These are phyloP conservation scores for Salix caprea DNA, from an alignment of 345 rosid species.

Conservation along the genomic window DNA sequence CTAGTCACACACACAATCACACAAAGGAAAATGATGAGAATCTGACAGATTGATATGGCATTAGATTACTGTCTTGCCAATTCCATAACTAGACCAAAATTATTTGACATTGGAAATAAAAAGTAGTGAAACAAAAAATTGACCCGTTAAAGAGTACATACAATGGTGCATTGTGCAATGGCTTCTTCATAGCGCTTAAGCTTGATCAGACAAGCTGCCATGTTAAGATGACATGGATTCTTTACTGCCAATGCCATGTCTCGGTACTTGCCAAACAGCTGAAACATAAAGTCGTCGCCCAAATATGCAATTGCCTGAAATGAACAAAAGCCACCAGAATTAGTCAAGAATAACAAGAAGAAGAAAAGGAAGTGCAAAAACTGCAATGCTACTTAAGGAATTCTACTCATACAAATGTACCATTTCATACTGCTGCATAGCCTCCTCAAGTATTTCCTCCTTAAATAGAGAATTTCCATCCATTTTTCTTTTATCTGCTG, in stretches of 20 bases:
- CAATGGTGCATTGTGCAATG: constrained; percentile 74
- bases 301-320: constrained; percentile 88
- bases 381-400: constrained; percentile 12
- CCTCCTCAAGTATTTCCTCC: constrained; percentile 85
- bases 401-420: constrained; percentile 28
- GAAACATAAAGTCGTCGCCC: constrained; percentile 97
- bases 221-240: constrained; percentile 94
- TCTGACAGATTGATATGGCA: neutral
- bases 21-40: neutral
- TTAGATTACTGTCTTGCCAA: neutral
- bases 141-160: constrained; percentile 26
- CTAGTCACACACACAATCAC: neutral
- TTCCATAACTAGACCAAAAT: neutral
- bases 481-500: constrained; percentile 91
- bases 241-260: constrained; percentile 99
- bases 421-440: constrained; percentile 98
- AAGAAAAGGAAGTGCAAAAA: neutral
- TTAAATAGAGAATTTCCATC: constrained; percentile 80
- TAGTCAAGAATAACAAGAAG: constrained; percentile 9
- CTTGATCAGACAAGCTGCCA: constrained; percentile 87
- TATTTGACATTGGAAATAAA: neutral
- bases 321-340: constrained; percentile 12
- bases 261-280: constrained; percentile 85
- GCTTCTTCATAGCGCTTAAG: constrained; percentile 79
- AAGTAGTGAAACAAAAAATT: neutral